Evolutionary conservation across 441 rosid genomes (phyloP), one percentile per base, ranked within the genome.

Genomic region (Biscutella laevigata): DNA sequence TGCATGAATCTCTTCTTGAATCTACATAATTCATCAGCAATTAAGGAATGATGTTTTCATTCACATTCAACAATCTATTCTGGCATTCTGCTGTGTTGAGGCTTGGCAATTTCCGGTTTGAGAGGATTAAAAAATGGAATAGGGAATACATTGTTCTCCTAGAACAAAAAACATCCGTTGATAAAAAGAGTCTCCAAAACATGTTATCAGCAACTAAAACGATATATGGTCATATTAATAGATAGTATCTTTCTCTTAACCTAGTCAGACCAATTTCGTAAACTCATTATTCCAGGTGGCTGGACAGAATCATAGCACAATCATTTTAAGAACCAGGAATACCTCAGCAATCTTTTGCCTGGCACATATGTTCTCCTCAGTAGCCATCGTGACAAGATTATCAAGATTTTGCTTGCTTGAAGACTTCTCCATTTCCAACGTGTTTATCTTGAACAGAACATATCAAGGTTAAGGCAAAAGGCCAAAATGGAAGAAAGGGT

Each of bases 291-390:
- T 25, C 33, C 16, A 28, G 60, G 42, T 33, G 50, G n/a, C 42
- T 67, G 26, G 15, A 55, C 20, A 29, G 21, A 54, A 47, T 20
- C 57, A 46, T 22, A 42, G 28, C 36, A 50, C 15, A 43, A 20
- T 29, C 45, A 50, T 34, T 19, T 28, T 26, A 32, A 26, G 46
- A 64, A 57, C 28, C 24, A 15, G 35, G 44, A 1, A 28, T 78
- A 90, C 97, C 95, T 81, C 88, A 55, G 73, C 86, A 70, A 78
- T 47, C 62, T 81, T 82, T 75, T 78, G 77, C 53, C 42, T 70
- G 9, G 79, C 87, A 68, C 72, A 70, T 57, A 64, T 59, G 42
- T 63, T 76, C 62, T 81, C 82, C 74, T 84, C 81, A 11, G 81
- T 76, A 29, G 83, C 84, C 48, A 73, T 59, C 43, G 75, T 75